Evolutionary conservation across 345 rosid genomes (phyloP).

Genomic region (Melastoma malabathricum): DNA sequence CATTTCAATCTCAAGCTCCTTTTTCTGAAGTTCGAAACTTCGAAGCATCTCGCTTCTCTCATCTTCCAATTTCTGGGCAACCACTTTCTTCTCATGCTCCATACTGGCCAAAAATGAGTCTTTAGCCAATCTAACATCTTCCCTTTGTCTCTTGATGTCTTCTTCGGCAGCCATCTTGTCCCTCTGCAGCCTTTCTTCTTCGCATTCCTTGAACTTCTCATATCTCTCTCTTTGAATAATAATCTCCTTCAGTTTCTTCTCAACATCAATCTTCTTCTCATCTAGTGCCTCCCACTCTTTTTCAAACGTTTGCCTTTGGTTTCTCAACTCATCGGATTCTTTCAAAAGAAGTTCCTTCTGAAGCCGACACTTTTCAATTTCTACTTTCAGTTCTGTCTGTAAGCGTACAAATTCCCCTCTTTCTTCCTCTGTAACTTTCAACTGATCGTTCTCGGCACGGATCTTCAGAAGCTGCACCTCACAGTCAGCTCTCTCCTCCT

Average conservation of each 20-base stretch:
- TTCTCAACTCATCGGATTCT: slow-evolving; percentile 78
- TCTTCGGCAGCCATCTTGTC: slow-evolving; percentile 46
- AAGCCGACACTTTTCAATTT: slow-evolving; percentile 58
- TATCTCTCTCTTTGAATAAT: slow-evolving; percentile 41
- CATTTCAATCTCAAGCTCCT: slow-evolving; percentile 59
- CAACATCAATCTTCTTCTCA: slow-evolving; percentile 51
- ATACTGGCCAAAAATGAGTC: slow-evolving; percentile 52
- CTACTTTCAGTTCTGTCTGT: slow-evolving; percentile 70
- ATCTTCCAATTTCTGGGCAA: slow-evolving; percentile 51
- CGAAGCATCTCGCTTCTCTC: slow-evolving; percentile 62
- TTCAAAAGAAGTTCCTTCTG: slow-evolving; percentile 65
- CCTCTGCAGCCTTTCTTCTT: slow-evolving; percentile 55
- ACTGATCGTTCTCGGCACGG: slow-evolving; percentile 40
- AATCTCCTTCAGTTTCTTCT: slow-evolving; percentile 38
- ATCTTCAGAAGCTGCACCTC: slow-evolving; percentile 51
- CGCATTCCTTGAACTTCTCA: slow-evolving; percentile 45
- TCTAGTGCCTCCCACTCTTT: slow-evolving; percentile 91
- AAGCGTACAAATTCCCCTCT: slow-evolving; percentile 52
- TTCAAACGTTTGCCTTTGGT: slow-evolving; percentile 78
- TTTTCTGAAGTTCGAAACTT: slow-evolving; percentile 56
- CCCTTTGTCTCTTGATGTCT: slow-evolving; percentile 43
- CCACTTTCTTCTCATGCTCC: slow-evolving; percentile 53
- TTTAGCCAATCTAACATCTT: slow-evolving; percentile 56
- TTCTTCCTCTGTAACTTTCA: slow-evolving; percentile 69
- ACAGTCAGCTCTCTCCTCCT: slow-evolving; percentile 48